Conservation (phyloP, 768 basidiomycete genomes). For the Leccinum obscurum region DNA sequence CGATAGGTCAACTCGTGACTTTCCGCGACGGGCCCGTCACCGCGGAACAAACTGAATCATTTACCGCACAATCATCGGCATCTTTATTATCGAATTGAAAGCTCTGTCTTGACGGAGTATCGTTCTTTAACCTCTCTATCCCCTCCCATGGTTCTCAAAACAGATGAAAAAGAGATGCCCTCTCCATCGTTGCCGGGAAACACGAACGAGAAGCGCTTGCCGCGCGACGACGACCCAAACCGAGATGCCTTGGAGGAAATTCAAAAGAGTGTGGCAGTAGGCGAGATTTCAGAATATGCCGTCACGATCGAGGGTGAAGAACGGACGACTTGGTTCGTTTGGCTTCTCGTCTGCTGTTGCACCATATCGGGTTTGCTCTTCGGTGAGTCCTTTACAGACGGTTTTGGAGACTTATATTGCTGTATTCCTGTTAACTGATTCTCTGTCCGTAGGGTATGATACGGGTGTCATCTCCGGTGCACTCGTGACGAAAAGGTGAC, state of each 20-base stretch:
- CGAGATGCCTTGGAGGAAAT: slow-evolving; percentile 18
- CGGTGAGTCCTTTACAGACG: slow-evolving; percentile 42
- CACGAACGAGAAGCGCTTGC: slow-evolving; percentile 3
- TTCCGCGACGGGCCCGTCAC: background rate
- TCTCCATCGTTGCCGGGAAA: background rate
- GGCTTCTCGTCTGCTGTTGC: slow-evolving; percentile 74
- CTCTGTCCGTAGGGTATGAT: slow-evolving; percentile 59
- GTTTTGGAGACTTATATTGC: background rate
- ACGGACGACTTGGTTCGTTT: slow-evolving; percentile 69
- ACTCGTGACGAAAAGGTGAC: slow-evolving; percentile 68
- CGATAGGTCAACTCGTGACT: background rate
- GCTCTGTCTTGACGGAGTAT: background rate
- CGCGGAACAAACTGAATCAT: background rate
- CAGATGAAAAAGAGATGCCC: background rate
- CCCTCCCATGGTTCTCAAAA: slow-evolving; percentile 2
- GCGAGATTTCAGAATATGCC: slow-evolving; percentile 59
- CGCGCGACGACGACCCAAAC: background rate
- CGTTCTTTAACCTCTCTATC: background rate
- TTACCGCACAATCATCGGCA: background rate
- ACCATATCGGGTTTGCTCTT: slow-evolving; percentile 77
- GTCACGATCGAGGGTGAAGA: slow-evolving; percentile 68
- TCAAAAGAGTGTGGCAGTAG: slow-evolving; percentile 22
- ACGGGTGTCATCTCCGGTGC: slow-evolving; percentile 82
- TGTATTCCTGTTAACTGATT: slow-evolving; percentile 2
- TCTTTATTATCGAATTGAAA: background rate